Evolutionary conservation across 768 basidiomycete genomes (phyloP).

Genomic region (Grammothele lineata): DNA sequence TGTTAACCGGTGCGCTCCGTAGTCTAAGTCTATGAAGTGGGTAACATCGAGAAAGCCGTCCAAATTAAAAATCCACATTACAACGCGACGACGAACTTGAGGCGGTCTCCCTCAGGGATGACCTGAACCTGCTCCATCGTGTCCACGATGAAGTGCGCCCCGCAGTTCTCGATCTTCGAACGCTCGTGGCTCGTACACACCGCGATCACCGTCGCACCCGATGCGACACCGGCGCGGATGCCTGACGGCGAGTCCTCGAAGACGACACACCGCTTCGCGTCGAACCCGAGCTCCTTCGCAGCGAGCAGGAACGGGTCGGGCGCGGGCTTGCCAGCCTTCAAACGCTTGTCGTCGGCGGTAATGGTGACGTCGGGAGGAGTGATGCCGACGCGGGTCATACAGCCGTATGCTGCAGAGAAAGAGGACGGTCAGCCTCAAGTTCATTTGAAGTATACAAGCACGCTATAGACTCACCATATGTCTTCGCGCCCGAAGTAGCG

Average conservation of each 20-base stretch:
- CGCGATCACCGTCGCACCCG: constrained; percentile 69
- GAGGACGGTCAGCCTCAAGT: constrained; percentile 6
- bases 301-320: constrained; percentile 63
- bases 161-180: constrained; percentile 46
- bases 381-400: constrained; percentile 67
- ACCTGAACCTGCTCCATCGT: constrained; percentile 49
- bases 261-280: constrained; percentile 60
- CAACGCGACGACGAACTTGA: constrained; percentile 35
- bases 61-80: not conserved
- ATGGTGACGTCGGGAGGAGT: constrained; percentile 63
- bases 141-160: constrained; percentile 53
- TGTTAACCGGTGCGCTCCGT: too few relatives aligned
- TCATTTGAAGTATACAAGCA: not conserved
- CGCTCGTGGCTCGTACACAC: constrained; percentile 71
- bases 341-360: constrained; percentile 71
- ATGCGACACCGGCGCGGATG: constrained; percentile 65
- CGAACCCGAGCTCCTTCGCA: constrained; percentile 51
- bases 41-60: too few relatives aligned
- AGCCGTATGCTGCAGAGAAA: constrained; percentile 46
- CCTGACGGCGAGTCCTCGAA: constrained; percentile 71
- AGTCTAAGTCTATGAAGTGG: too few relatives aligned
- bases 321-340: constrained; percentile 60
- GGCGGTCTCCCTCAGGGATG: constrained; percentile 35
- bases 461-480: constrained; percentile 45
- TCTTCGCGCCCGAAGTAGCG: constrained; percentile 70